A percentile compares a stretch with the other conserved stretches of the same genome.
phyloP scores from a whole-genome alignment of 129 eudicot species.

The Rutidosis leptorrhynchoides region DNA sequence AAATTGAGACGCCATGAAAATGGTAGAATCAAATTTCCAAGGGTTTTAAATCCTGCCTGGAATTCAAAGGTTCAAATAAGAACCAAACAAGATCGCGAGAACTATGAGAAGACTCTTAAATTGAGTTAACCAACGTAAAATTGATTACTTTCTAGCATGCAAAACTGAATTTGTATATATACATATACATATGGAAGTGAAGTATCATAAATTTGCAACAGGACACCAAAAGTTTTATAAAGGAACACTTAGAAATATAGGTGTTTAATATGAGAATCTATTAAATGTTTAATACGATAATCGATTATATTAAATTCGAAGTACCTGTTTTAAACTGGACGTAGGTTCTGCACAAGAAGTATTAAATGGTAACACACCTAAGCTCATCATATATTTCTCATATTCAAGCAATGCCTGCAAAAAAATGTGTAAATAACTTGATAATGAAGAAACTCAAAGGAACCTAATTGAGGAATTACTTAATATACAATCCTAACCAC shows the following conservation, averaged over 20 bases:
- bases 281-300: too few relatives aligned
- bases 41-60: too few relatives aligned
- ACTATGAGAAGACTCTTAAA: too few relatives aligned
- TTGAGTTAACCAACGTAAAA: too few relatives aligned
- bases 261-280: conserved; percentile 1
- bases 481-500: background rate
- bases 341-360: conserved; percentile 56
- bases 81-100: too few relatives aligned
- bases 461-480: background rate
- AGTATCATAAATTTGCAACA: background rate
- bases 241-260: background rate
- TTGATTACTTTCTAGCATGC: too few relatives aligned
- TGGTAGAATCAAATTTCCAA: too few relatives aligned
- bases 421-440: conserved; percentile 24
- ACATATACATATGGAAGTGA: background rate
- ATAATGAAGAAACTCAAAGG: conserved; percentile 17
- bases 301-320: too few relatives aligned
- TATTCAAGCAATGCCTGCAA: conserved; percentile 84
- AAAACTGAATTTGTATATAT: background rate
- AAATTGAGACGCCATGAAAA: too few relatives aligned
- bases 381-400: conserved; percentile 72
- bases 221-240: background rate
- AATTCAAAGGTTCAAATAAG: too few relatives aligned
- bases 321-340: conserved; percentile 66
- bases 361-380: conserved; percentile 64